Percentiles rank a stretch among this genome's conserved stretches.
Evolutionary conservation across 169 alveolate species (phyloP).

Genomic region (Plasmodium chabaudi): DNA sequence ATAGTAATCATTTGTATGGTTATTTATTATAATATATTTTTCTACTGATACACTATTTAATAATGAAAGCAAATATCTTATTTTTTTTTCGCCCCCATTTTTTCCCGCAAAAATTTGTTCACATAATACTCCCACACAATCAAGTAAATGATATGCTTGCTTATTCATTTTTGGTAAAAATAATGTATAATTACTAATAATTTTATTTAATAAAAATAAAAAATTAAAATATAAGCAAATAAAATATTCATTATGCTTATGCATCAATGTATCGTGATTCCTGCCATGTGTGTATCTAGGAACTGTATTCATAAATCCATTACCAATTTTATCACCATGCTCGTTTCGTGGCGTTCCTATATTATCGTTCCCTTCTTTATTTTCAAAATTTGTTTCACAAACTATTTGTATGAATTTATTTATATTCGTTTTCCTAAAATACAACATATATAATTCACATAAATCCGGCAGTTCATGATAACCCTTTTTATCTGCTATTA

Average conservation of each 20-base stretch:
- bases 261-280: not conserved
- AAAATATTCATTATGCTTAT: conserved; percentile 20
- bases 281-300: not conserved
- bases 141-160: conserved; percentile 12
- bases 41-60: conserved; percentile 21
- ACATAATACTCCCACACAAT: conserved; percentile 54
- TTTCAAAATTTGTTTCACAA: not conserved
- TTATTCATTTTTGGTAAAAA: conserved; percentile 28
- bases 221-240: conserved; percentile 48
- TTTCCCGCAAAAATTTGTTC: conserved; percentile 47
- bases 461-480: conserved; percentile 6
- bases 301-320: not conserved
- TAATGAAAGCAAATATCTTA: not conserved
- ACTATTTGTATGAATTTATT: conserved; percentile 35
- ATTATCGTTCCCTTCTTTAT: not conserved
- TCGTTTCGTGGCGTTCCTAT: not conserved
- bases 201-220: conserved; percentile 42
- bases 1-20: too few relatives aligned
- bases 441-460: conserved; percentile 15
- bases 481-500: conserved; percentile 1
- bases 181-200: conserved; percentile 15
- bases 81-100: conserved; percentile 19
- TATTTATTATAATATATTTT: conserved; percentile 14
- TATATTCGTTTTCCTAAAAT: conserved; percentile 44
- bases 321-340: not conserved